phyloP scores from a whole-genome alignment of 805 yeast species.

The Nakazawaea wickerhamii region DNA sequence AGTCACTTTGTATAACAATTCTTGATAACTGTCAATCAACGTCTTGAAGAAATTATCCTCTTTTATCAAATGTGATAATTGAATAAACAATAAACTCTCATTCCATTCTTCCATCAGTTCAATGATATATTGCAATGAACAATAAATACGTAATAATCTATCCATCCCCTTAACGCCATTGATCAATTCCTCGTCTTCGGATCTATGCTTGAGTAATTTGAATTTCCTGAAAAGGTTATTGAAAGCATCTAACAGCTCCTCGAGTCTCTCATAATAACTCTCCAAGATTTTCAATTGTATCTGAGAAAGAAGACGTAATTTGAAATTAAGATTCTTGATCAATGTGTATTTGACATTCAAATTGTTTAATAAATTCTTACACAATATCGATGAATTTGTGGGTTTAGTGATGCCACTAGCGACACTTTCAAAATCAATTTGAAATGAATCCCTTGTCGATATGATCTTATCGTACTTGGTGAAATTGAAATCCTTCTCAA shows the following conservation, averaged over 20 bases:
- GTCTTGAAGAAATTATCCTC: slow-evolving; percentile 38
- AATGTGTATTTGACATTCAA: slow-evolving; percentile 50
- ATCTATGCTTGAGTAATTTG: slow-evolving; percentile 28
- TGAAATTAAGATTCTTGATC: slow-evolving; percentile 43
- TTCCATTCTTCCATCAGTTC: slow-evolving; percentile 38
- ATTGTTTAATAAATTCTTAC: slow-evolving; percentile 52
- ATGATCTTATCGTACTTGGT: slow-evolving; percentile 48
- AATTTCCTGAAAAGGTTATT: slow-evolving; percentile 31
- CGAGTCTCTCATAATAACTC: slow-evolving; percentile 39
- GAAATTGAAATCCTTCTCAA: slow-evolving; percentile 48
- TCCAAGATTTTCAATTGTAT: slow-evolving; percentile 57
- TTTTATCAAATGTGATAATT: slow-evolving; percentile 32
- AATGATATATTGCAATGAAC: slow-evolving; percentile 29
- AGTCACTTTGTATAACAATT: slow-evolving; percentile 25
- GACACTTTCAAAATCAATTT: slow-evolving; percentile 52
- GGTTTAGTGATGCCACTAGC: slow-evolving; percentile 45
- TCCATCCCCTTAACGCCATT: slow-evolving; percentile 26
- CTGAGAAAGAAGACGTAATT: slow-evolving; percentile 49
- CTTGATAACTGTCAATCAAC: slow-evolving; percentile 32
- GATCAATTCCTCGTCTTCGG: slow-evolving; percentile 24
- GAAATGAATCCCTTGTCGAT: slow-evolving; percentile 42
- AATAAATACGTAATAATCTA: slow-evolving; percentile 27
- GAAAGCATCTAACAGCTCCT: slow-evolving; percentile 36
- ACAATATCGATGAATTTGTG: slow-evolving; percentile 54
- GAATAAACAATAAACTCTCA: slow-evolving; percentile 35